These are phyloP conservation scores for Tetradesmus obliquus DNA, from an alignment of 139 green algal genomes.

Conservation along the genomic window DNA sequence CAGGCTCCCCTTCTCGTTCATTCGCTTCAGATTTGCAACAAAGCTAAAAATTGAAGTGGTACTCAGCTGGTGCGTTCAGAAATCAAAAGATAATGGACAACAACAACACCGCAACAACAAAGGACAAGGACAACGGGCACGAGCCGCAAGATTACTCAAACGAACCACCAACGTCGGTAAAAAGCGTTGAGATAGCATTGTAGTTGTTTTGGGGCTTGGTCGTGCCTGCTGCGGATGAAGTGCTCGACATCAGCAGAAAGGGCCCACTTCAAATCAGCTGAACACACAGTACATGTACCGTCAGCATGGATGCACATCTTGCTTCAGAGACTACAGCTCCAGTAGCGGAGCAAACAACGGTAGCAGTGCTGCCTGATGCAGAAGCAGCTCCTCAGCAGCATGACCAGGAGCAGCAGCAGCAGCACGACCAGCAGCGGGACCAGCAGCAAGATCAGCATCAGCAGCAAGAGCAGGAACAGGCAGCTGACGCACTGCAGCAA, in stretches of 20 bases:
- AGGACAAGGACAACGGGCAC: not conserved
- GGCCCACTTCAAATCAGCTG: not conserved
- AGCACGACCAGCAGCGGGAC: not conserved
- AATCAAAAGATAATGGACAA: not conserved
- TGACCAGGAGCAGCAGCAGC: not conserved
- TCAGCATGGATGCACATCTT: not conserved
- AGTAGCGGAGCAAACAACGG: not conserved
- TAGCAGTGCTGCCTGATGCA: not conserved
- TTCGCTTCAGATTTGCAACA: too few relatives aligned
- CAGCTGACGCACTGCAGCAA: not conserved
- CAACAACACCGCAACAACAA: not conserved
- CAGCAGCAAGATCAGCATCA: not conserved
- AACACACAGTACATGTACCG: not conserved
- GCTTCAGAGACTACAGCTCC: not conserved
- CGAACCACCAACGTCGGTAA: not conserved
- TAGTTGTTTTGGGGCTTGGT: too few relatives aligned
- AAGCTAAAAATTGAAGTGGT: too few relatives aligned
- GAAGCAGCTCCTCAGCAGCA: not conserved
- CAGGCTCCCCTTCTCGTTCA: too few relatives aligned
- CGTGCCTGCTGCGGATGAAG: too few relatives aligned
- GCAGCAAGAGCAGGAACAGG: not conserved
- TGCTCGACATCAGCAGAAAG: not conserved
- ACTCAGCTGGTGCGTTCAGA: too few relatives aligned
- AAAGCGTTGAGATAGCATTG: too few relatives aligned
- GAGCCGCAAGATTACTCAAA: not conserved